These are phyloP conservation scores for Neurospora africana DNA, from an alignment of 495 filamentous ascomycete species.

Conservation along the genomic window DNA sequence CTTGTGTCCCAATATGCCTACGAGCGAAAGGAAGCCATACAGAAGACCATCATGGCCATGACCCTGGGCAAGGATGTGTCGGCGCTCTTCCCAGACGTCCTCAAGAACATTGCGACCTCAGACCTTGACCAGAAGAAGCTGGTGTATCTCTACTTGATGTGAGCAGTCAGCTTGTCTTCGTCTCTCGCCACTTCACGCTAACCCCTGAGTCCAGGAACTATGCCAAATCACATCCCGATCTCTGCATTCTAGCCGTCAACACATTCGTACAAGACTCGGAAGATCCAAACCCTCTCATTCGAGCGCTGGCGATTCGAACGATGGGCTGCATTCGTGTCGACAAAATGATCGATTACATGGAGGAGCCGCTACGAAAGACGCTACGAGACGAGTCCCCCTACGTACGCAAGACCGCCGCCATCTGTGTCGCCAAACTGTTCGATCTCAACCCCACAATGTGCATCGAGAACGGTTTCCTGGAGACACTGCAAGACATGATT, in stretches of 20 bases:
- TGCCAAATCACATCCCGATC: slow-evolving; percentile 96
- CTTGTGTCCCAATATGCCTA: slow-evolving; percentile 99
- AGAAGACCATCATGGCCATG: slow-evolving; percentile 99
- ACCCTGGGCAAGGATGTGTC: slow-evolving; percentile 98
- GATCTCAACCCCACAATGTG: slow-evolving; percentile 87
- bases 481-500: slow-evolving; percentile 92
- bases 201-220: slow-evolving; percentile 66
- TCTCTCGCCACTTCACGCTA: slow-evolving; percentile 6
- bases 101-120: slow-evolving; percentile 94
- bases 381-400: slow-evolving; percentile 95
- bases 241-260: slow-evolving; percentile 98
- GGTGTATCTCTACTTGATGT: slow-evolving; percentile 98
- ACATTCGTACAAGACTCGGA: slow-evolving; percentile 99
- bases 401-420: slow-evolving; percentile 94
- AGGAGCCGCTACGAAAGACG: slow-evolving; percentile 93
- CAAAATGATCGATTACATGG: slow-evolving; percentile 99
- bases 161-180: slow-evolving; percentile 20
- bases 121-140: slow-evolving; percentile 99
- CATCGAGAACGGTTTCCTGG: slow-evolving; percentile 91
- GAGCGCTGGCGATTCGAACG: slow-evolving; percentile 92
- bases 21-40: slow-evolving; percentile 96
- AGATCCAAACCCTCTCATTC: slow-evolving; percentile 92
- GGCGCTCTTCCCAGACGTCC: slow-evolving; percentile 90
- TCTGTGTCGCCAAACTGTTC: slow-evolving; percentile 97
- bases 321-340: slow-evolving; percentile 99